Evolutionary conservation across 1,284 basidiomycete species (phyloP).

Genomic region (Rhodotorula sp.): DNA sequence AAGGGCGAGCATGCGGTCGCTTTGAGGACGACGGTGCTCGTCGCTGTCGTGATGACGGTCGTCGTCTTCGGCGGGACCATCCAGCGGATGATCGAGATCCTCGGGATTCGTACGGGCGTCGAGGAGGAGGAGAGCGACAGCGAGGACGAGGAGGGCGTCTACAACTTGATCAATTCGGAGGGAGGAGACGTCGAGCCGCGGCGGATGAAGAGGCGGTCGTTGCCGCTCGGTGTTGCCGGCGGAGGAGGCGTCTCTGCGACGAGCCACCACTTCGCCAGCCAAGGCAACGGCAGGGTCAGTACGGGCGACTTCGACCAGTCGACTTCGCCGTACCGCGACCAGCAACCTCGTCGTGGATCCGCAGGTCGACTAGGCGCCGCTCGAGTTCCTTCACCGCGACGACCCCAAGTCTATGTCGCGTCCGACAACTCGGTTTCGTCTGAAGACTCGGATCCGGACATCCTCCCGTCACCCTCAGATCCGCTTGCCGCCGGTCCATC

Average conservation of each 20-base stretch:
- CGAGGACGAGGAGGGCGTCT: conserved; percentile 58
- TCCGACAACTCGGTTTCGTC: conserved; percentile 7
- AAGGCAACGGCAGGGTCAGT: background rate
- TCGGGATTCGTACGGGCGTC: conserved; percentile 94
- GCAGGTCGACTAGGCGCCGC: background rate
- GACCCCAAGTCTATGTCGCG: background rate
- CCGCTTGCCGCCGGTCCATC: background rate
- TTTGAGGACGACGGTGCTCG: conserved; percentile 87
- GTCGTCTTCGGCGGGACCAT: conserved; percentile 96
- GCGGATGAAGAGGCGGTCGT: background rate
- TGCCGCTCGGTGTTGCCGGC: background rate
- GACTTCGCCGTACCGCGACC: conserved; percentile 22
- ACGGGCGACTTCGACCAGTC: conserved; percentile 5
- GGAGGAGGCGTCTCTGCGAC: background rate
- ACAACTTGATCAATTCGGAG: background rate
- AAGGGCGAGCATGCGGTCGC: conserved; percentile 86
- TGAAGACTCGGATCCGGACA: conserved; percentile 30
- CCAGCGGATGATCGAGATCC: conserved; percentile 90
- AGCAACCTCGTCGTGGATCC: background rate
- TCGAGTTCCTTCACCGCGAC: background rate
- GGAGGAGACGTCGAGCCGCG: conserved; percentile 4
- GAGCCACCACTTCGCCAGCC: conserved; percentile 3
- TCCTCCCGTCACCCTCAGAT: conserved; percentile 21
- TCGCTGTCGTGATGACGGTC: conserved; percentile 93
- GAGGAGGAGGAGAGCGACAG: conserved; percentile 77